Evolutionary conservation across 768 basidiomycete genomes (phyloP).

Genomic region (Boletellus sp.): DNA sequence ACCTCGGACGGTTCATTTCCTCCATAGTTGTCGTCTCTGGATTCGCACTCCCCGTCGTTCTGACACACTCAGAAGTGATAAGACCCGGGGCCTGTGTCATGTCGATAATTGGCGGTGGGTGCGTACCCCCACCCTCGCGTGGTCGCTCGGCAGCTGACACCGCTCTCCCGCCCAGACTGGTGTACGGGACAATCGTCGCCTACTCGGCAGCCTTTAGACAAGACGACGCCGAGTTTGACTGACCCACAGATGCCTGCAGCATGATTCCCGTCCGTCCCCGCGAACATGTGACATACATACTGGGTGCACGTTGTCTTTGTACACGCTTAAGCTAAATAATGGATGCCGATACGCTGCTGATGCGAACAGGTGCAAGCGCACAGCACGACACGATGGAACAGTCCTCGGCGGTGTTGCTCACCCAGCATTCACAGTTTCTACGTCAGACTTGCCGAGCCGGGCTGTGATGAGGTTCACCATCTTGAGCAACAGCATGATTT

Average conservation of each 20-base stretch:
- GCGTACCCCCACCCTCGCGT: constrained; percentile 12
- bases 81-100: constrained; percentile 80
- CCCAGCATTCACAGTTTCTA: neutral
- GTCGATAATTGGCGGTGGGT: constrained; percentile 94
- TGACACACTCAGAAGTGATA: constrained; percentile 90
- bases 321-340: constrained; percentile 1
- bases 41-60: constrained; percentile 86
- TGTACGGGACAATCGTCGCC: constrained; percentile 87
- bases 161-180: constrained; percentile 44
- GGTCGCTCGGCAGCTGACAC: neutral
- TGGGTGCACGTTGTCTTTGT: constrained; percentile 7
- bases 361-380: neutral
- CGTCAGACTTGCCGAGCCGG: constrained; percentile 22
- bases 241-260: neutral
- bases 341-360: neutral
- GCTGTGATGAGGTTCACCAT: constrained; percentile 32
- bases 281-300: constrained; percentile 17
- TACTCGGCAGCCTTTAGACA: constrained; percentile 82
- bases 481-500: constrained; percentile 22
- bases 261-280: constrained; percentile 1
- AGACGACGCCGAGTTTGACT: constrained; percentile 81
- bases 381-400: neutral
- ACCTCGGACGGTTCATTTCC: constrained; percentile 94
- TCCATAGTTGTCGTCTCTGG: constrained; percentile 88
- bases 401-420: constrained; percentile 1